These are phyloP conservation scores for Mycena galopus DNA, from an alignment of 768 basidiomycete species.

Conservation along the genomic window DNA sequence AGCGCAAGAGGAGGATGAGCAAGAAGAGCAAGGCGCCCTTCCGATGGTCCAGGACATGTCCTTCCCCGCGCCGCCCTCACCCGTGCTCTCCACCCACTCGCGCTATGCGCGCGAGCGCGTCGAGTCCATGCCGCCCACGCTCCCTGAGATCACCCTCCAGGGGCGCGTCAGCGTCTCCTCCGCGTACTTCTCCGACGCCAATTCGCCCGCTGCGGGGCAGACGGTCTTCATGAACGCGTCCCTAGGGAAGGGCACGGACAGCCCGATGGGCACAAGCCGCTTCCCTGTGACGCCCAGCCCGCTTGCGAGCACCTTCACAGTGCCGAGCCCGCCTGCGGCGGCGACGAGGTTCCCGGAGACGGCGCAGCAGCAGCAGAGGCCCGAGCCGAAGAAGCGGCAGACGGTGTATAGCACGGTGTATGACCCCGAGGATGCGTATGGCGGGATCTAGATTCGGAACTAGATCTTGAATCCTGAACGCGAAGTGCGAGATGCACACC, in stretches of 20 bases:
- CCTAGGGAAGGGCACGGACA: constrained; percentile 19
- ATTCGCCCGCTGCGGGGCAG: constrained; percentile 32
- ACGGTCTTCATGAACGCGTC: constrained; percentile 22
- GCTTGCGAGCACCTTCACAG: constrained; percentile 50
- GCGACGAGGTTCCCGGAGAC: constrained; percentile 20
- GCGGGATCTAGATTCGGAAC: constrained; percentile 71
- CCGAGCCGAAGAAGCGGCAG: constrained; percentile 41
- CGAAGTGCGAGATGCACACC: no score
- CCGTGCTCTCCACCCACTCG: constrained; percentile 43
- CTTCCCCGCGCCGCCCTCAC: constrained; percentile 57
- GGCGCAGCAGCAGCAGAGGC: constrained; percentile 22
- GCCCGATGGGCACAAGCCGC: constrained; percentile 40
- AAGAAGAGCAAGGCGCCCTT: neutral
- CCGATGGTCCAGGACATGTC: constrained; percentile 45
- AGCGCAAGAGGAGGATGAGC: constrained; percentile 1
- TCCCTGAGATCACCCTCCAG: constrained; percentile 66
- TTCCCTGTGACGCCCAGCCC: constrained; percentile 58
- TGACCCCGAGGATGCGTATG: constrained; percentile 77
- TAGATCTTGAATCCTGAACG: no score
- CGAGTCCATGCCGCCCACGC: constrained; percentile 63
- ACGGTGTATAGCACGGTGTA: constrained; percentile 67
- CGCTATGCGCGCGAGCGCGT: constrained; percentile 52
- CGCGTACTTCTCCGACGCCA: constrained; percentile 36
- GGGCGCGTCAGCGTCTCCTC: constrained; percentile 57
- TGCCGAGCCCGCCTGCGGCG: constrained; percentile 32